Conservation (phyloP, 768 basidiomycete genomes). For the Baorangia bicolor region DNA sequence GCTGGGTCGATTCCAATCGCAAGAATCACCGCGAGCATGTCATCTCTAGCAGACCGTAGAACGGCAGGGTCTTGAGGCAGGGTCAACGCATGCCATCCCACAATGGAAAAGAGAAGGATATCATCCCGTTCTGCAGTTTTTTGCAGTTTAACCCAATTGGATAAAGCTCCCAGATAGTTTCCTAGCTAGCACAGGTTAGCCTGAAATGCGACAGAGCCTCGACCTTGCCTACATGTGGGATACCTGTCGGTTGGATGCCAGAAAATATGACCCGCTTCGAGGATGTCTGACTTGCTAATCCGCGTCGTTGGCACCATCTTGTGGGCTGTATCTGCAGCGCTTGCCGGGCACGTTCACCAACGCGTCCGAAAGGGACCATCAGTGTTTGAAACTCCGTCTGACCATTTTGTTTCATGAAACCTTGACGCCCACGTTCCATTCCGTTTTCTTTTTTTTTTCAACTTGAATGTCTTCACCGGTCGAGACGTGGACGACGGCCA, state of each 20-base stretch:
- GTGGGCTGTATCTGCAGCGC: neutral
- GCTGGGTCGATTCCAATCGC: conserved; percentile 84
- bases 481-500: conserved; percentile 9
- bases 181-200: conserved; percentile 60
- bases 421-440: neutral
- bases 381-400: conserved; percentile 32
- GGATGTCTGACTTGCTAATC: conserved; percentile 1
- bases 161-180: conserved; percentile 88
- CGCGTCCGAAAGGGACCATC: conserved; percentile 18
- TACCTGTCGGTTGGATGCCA: conserved; percentile 92
- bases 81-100: conserved; percentile 93
- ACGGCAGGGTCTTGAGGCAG: conserved; percentile 78
- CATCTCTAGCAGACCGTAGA: conserved; percentile 60
- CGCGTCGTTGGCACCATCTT: conserved; percentile 5
- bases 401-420: conserved; percentile 8
- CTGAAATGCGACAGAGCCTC: neutral
- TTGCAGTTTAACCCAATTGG: conserved; percentile 87
- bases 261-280: conserved; percentile 63
- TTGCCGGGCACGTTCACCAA: conserved; percentile 1
- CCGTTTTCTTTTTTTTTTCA: neutral
- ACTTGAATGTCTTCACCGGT: conserved; percentile 2
- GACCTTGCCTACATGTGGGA: conserved; percentile 67
- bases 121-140: conserved; percentile 55
- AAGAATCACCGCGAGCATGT: conserved; percentile 80
- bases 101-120: conserved; percentile 78